Evolutionary conservation across 2,329 filamentous ascomycete species (phyloP), one percentile per base, ranked within the genome.

Genomic region (Colletotrichum sp.): DNA sequence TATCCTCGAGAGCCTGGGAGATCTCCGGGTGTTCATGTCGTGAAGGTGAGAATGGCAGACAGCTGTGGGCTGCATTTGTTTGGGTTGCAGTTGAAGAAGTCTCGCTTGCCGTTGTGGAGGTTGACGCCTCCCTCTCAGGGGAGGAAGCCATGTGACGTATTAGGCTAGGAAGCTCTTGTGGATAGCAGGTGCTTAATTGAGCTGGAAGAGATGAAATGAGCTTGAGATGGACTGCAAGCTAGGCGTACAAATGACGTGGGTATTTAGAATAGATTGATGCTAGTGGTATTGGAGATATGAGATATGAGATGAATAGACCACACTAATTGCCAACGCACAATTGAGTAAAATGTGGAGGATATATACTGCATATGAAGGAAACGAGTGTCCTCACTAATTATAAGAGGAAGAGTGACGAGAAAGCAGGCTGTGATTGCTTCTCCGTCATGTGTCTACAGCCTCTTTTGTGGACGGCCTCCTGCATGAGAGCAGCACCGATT

Each of bases 171-270:
- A 13, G 44, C n/a, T 52, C 1, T 21, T 2, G 16, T 21, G 16
- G 28, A 8, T 12, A 3, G 57, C 16, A 30, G 26, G 2, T 30
- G 26, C 16, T 12, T 60, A 4, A 32, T 1, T n/a, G 57, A 60
- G 21, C 5, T 8, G 6, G 24, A 7, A 2, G 8, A 15, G n/a
- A 59, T 0, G 30, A 36, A 12, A 24, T 59, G 7, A 59, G 55
- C 21, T 4, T 10, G 3, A 6, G 24, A 59, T 28, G 8, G 24
- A 3, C 6, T 30, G 21, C 21, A 39, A 32, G 44, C 15, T 49
- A 49, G 39, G 0, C 9, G 18, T 49, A n/a, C 1, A n/a, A n/a
- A 44, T 9, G 6, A n/a, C 2, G 18, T 2, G 2, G 18, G 1
- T 44, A n/a, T 52, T 52, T 52, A 0, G 10, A 8, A 24, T 21